Base-by-base conservation (phyloP, 75 land plant genomes). In the Picea sitchensis region DNA sequence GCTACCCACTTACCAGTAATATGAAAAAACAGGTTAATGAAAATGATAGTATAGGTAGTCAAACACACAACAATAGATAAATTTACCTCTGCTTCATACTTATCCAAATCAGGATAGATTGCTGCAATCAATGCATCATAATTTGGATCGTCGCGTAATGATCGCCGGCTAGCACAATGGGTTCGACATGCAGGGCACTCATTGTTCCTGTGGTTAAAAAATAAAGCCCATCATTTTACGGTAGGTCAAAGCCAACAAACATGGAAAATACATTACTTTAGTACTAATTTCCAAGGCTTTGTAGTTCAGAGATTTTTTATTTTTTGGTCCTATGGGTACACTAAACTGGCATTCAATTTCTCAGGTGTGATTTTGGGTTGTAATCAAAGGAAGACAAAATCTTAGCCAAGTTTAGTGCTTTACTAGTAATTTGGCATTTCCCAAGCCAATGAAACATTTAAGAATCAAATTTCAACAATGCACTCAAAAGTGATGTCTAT, bases 171-270 rank as follows among this genome's bases (percentile, higher is more conserved):
- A 82, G 99, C 98, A 89, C 99, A 97, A 77, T 97, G 99, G 61
- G 99, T 95, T 18, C 99, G 92, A 82, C 99, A 97, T 47, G 98
- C 98, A 76, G 99, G 99, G 73, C 99, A 97, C 77, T 97, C 99
- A 79, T 95, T 97, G 82, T 97, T 97, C 82, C 99, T 97, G 90
- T 61, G 69, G 75, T 54, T 14, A 73, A 41, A 44, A 73, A 23
- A 62, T 20, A 51, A 73, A n/a, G 47, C 5, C 71, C 71, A 67
- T 36, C 71, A 36, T 67, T 67, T 21, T 38, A 73, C 1, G 3
- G 57, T 21, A 51, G 30, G 58, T 5, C 18, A 73, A 44, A 51
- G 31, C 58, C 13, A 14, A 18, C 34, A 20, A 41, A 73, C 1
- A 21, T 18, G 44, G 30, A 73, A 18, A 73, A 54, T 23, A 9